A percentile compares a stretch with the other conserved stretches of the same genome.
phyloP scores from a whole-genome alignment of 306 rosid species.

The Abrus precatorius region DNA sequence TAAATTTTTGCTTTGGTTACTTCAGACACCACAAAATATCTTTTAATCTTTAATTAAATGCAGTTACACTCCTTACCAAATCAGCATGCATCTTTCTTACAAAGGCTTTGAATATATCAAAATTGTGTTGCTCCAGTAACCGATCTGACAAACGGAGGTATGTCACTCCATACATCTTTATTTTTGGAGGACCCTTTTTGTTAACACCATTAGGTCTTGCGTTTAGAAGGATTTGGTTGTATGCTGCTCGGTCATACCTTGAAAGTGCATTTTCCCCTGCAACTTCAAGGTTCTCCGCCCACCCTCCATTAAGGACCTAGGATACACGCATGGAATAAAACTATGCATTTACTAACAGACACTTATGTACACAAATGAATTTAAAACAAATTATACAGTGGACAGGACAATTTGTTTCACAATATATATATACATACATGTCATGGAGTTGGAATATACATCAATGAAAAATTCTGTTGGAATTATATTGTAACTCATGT shows the following conservation, averaged over 20 bases:
- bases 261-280: slow-evolving; percentile 96
- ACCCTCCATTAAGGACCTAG: slow-evolving; percentile 73
- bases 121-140: slow-evolving; percentile 57
- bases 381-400: background rate
- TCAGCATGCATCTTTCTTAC: slow-evolving; percentile 91
- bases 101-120: slow-evolving; percentile 68
- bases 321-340: background rate
- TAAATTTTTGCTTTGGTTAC: slow-evolving; percentile 27
- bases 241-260: slow-evolving; percentile 68
- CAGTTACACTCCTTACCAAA: slow-evolving; percentile 58
- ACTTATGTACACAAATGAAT: background rate
- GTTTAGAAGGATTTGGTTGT: slow-evolving; percentile 77
- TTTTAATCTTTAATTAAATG: slow-evolving; percentile 6
- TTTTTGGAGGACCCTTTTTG: slow-evolving; percentile 62
- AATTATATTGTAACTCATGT: background rate
- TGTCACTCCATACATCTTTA: slow-evolving; percentile 77
- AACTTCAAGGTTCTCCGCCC: slow-evolving; percentile 81
- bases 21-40: background rate
- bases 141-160: slow-evolving; percentile 71
- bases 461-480: slow-evolving; percentile 11
- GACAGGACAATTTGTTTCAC: background rate
- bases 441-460: background rate
- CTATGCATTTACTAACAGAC: background rate
- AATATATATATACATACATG: background rate
- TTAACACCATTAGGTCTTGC: slow-evolving; percentile 79